These are phyloP conservation scores for Pseudocercospora eumusae DNA, from an alignment of 2,329 filamentous ascomycete genomes.

Conservation along the genomic window DNA sequence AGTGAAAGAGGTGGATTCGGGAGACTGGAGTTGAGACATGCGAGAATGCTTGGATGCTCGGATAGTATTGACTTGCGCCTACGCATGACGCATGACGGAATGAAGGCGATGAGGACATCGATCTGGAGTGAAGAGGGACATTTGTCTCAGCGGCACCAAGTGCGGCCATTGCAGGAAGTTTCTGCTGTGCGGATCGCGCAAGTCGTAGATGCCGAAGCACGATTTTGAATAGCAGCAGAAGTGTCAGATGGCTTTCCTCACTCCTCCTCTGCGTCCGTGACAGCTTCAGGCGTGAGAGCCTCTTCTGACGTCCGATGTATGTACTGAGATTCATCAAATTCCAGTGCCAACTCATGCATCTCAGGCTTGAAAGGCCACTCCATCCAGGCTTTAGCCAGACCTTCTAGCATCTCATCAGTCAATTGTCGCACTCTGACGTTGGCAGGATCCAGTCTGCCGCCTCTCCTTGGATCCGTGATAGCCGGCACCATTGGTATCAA, in stretches of 20 bases:
- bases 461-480: slow-evolving; percentile 50
- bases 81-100: too few species aligned
- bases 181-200: background rate
- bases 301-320: background rate
- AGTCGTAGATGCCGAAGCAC: background rate
- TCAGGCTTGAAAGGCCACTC: slow-evolving; percentile 62
- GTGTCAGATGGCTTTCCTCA: background rate
- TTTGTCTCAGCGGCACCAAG: too few species aligned
- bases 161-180: background rate
- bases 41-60: too few species aligned
- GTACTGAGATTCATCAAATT: slow-evolving; percentile 4
- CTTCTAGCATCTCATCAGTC: slow-evolving; percentile 57
- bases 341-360: slow-evolving; percentile 28
- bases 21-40: too few species aligned
- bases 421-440: slow-evolving; percentile 53
- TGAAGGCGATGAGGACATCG: too few species aligned
- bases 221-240: background rate
- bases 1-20: background rate
- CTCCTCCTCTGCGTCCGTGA: background rate
- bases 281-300: slow-evolving; percentile 9
- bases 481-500: slow-evolving; percentile 54
- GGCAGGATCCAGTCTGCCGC: slow-evolving; percentile 49
- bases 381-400: slow-evolving; percentile 62
- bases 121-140: too few species aligned
- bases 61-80: too few species aligned